Evolutionary conservation across 1,284 basidiomycete genomes (phyloP), one percentile per base, ranked within the genome.

Genomic region (Boletellus dicymbophilus): DNA sequence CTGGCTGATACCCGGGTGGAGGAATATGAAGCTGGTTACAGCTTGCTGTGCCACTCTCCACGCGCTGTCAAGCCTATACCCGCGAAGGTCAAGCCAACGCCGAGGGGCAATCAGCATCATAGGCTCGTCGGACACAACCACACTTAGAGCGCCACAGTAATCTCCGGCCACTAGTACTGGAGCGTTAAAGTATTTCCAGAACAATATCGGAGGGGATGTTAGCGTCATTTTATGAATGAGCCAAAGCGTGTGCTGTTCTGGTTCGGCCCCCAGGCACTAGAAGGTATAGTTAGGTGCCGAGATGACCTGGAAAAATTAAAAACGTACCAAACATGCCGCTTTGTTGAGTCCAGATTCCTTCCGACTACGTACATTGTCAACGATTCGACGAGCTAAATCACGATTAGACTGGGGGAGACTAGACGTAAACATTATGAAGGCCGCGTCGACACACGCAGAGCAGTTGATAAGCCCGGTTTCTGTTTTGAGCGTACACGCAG

Each of bases 31-130:
- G 5, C 85, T 81, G 39, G 84, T 74, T 25, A 90, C 81, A n/a
- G 85, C 81, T 54, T 81, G 76, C 37, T 85, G 63, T 11, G 82
- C 86, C 31, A 82, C 80, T 46, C 82, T 76, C 90, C 90, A 94
- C 33, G 82, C 76, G 44, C 81, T 79, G 9, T 70, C 62, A 31
- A 90, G 71, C 57, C 76, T 78, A 16, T 65, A 61, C 2, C 92
- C 92, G 41, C 72, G 73, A 44, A 92, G 80, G 63, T 90, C 85
- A 36, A 88, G 65, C 92, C 92, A 94, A 22, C 88, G 78, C 38
- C 90, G 76, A 27, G 90, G 90, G 49, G 82, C 75, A 10, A 82
- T 57, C 53, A 78, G 70, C 31, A 62, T 71, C 33, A 73, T 50
- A 0, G 78, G 77, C 21, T 68, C 68, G 38, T 76, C 68, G 4